Evolutionary conservation across 2,329 filamentous ascomycete genomes (phyloP), one percentile per base, ranked within the genome.

Genomic region (Diaporthe ilicicola): DNA sequence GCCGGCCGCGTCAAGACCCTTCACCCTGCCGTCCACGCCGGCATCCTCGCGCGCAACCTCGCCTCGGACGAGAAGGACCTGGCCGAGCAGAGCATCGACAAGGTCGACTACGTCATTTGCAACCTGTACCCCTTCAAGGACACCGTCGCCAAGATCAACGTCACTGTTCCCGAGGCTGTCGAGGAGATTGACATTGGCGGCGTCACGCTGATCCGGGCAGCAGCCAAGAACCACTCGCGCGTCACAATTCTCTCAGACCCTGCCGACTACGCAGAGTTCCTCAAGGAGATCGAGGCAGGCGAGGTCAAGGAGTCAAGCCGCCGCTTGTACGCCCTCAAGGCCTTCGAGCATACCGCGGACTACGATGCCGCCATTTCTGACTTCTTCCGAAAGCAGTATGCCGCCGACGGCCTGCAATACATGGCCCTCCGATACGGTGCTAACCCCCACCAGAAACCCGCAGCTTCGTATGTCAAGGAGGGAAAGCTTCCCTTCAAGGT

Each of bases 81-180:
- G 62, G 94, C 94, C 65, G 93, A 96, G 82, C 94, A 97, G 85
- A 96, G 94, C 84, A 97, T 97, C 81, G 89, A 93, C 85, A 97
- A 97, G 85, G 94, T 97, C 72, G 94, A 97, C 88, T 97, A 92
- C 78, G 94, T 97, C 77, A 92, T 99, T 81, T 98, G 96, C 92
- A 99, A 99, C 85, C 89, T 99, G 69, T 98, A 99, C 84, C 96
- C 96, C 15, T 99, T 99, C 91, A 98, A 98, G 87, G 95, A 98
- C 81, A 99, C 96, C 39, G 91, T 99, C 77, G 93, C 94, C 77
- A 97, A 98, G 88, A 91, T 97, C 86, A 97, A 97, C 79, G 96
- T 99, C 78, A 98, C 95, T 73, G 93, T 99, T 74, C 91, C 94
- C 65, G 95, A 99, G 85, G 96, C 96, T 65, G 95, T 99, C 48